Evolutionary conservation across 2,329 filamentous ascomycete genomes (phyloP).

Genomic region (Venturia oleaginea): DNA sequence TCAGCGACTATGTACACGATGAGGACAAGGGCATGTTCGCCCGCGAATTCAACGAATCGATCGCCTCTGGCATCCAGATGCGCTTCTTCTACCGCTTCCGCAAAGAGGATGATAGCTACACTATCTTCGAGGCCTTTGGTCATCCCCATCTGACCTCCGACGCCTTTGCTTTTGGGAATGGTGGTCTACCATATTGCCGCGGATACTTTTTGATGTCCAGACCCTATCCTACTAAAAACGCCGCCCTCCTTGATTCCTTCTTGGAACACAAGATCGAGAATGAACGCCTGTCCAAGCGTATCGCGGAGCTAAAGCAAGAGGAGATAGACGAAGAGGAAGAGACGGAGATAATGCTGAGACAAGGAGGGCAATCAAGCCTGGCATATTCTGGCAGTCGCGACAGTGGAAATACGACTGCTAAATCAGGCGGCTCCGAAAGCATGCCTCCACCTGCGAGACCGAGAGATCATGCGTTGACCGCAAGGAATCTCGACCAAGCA

Average conservation of each 20-base stretch:
- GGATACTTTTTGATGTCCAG: slow-evolving; percentile 92
- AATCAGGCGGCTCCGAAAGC: slow-evolving; percentile 35
- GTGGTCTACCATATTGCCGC: slow-evolving; percentile 54
- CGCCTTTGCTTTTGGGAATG: slow-evolving; percentile 53
- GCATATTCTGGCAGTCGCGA: slow-evolving; percentile 33
- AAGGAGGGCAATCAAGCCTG: slow-evolving; percentile 44
- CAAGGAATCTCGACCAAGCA: slow-evolving; percentile 70
- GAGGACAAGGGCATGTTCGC: slow-evolving; percentile 79
- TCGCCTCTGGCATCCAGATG: slow-evolving; percentile 68
- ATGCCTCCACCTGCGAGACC: slow-evolving; percentile 62
- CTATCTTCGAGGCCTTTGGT: slow-evolving; percentile 84
- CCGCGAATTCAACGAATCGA: slow-evolving; percentile 81
- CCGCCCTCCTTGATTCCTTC: slow-evolving; percentile 79
- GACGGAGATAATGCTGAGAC: slow-evolving; percentile 49
- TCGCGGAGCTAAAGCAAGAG: slow-evolving; percentile 75
- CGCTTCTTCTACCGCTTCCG: slow-evolving; percentile 80
- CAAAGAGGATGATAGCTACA: slow-evolving; percentile 63
- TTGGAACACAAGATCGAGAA: slow-evolving; percentile 97
- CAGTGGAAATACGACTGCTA: slow-evolving; percentile 26
- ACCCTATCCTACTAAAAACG: slow-evolving; percentile 82
- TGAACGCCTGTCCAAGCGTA: slow-evolving; percentile 73
- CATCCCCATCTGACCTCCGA: slow-evolving; percentile 78
- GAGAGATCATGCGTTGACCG: slow-evolving; percentile 49
- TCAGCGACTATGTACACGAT: slow-evolving; percentile 75
- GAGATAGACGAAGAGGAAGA: slow-evolving; percentile 72